A percentile compares a stretch with the other conserved stretches of the same genome.
These are phyloP conservation scores for Phylloporus arenicola DNA, from an alignment of 768 basidiomycete species.

Conservation along the genomic window DNA sequence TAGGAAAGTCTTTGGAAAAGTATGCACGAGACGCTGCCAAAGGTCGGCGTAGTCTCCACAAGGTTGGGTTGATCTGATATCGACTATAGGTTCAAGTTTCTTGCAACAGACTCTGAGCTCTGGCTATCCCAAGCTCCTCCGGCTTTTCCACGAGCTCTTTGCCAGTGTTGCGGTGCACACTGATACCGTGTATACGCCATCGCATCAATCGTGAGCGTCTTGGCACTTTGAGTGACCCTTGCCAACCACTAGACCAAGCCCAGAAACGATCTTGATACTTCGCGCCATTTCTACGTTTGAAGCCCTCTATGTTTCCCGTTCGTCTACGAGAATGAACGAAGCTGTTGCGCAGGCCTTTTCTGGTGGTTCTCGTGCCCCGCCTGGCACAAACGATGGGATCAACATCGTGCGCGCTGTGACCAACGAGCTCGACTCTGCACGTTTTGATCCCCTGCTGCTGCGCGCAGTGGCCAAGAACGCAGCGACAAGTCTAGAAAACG, in stretches of 20 bases:
- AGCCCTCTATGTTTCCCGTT: slow-evolving; percentile 80
- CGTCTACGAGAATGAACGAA: slow-evolving; percentile 80
- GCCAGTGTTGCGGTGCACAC: slow-evolving; percentile 93
- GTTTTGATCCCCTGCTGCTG: slow-evolving; percentile 77
- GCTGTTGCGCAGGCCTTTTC: slow-evolving; percentile 70
- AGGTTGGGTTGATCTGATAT: slow-evolving; percentile 2
- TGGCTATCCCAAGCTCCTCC: slow-evolving; percentile 81
- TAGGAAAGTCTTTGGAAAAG: slow-evolving; percentile 77
- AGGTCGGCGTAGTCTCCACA: slow-evolving; percentile 39
- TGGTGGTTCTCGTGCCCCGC: slow-evolving; percentile 62
- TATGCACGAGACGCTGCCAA: slow-evolving; percentile 75
- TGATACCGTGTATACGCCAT: slow-evolving; percentile 83
- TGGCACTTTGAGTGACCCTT: slow-evolving; percentile 1
- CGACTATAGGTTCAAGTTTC: slow-evolving; percentile 69
- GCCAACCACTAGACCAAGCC: slow-evolving; percentile 40
- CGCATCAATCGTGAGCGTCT: slow-evolving; percentile 68
- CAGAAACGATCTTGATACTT: slow-evolving; percentile 86
- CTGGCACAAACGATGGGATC: slow-evolving; percentile 70
- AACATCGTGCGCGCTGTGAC: slow-evolving; percentile 70
- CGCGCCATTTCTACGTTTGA: slow-evolving; percentile 83
- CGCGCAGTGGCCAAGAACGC: slow-evolving; percentile 73
- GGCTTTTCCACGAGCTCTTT: slow-evolving; percentile 96
- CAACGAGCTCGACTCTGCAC: slow-evolving; percentile 64
- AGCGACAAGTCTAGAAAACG: slow-evolving; percentile 60
- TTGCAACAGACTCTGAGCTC: slow-evolving; percentile 83